Percentiles rank a stretch among this genome's conserved stretches.
phyloP scores from a whole-genome alignment of 352 stramenopile species.

The Globisporangium perplexum region DNA sequence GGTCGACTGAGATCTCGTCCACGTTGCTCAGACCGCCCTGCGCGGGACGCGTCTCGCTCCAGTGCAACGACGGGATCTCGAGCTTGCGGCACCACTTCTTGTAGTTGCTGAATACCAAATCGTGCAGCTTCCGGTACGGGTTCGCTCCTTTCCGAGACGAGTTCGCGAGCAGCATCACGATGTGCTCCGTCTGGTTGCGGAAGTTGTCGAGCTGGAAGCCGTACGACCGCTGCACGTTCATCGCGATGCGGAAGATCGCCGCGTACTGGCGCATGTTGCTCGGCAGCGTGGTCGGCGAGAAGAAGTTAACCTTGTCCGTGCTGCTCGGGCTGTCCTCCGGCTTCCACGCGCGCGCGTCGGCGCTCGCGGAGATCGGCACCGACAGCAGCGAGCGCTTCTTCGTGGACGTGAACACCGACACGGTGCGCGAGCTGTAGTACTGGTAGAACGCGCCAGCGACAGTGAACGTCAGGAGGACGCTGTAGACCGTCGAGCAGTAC shows the following conservation, averaged over 20 bases:
- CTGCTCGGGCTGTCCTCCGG: constrained; percentile 21
- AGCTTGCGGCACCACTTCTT: constrained; percentile 86
- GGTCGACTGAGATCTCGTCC: constrained; percentile 83
- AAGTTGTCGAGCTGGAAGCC: constrained; percentile 85
- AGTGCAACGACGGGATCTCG: constrained; percentile 61
- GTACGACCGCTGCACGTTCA: constrained; percentile 83
- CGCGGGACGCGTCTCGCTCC: constrained; percentile 53
- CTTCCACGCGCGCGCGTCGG: constrained; percentile 67
- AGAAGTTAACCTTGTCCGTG: constrained; percentile 71
- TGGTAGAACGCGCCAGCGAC: constrained; percentile 30
- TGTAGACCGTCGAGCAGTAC: constrained; percentile 60
- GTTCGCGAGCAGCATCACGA: constrained; percentile 96
- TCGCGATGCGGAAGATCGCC: constrained; percentile 74
- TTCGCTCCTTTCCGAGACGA: constrained; percentile 69
- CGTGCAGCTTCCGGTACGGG: constrained; percentile 78
- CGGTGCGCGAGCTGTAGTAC: constrained; percentile 35
- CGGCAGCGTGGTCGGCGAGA: constrained; percentile 60
- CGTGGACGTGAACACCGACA: constrained; percentile 23
- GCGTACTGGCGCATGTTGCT: constrained; percentile 83
- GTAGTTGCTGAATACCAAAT: constrained; percentile 86
- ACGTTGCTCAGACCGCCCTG: constrained; percentile 83
- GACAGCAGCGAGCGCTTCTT: constrained; percentile 20
- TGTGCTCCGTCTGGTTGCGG: constrained; percentile 96
- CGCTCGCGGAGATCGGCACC: constrained; percentile 63
- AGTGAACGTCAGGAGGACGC: constrained; percentile 38